phyloP scores from a whole-genome alignment of 768 basidiomycete species.

The Naematelia encephala region DNA sequence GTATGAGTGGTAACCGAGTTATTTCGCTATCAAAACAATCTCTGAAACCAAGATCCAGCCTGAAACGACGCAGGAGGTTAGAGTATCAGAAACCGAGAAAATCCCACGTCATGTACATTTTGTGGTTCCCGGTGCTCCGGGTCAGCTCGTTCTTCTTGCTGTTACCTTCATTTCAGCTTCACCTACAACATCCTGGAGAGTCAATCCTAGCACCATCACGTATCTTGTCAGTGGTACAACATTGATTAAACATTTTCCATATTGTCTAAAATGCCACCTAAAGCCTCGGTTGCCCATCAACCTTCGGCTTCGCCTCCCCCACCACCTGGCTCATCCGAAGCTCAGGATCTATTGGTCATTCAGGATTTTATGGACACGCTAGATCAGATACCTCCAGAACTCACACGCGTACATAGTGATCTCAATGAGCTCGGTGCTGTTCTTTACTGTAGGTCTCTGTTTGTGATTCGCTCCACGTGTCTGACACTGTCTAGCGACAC shows the following conservation, averaged over 20 bases:
- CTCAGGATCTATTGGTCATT: conserved; percentile 44
- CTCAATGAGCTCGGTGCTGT: conserved; percentile 98
- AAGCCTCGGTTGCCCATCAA: conserved; percentile 13
- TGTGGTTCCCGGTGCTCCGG: not conserved
- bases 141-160: not conserved
- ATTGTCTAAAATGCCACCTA: conserved; percentile 24
- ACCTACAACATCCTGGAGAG: not conserved
- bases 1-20: no score
- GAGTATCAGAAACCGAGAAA: not conserved
- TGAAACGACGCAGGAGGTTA: no score
- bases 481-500: conserved; percentile 60
- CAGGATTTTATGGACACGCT: conserved; percentile 63
- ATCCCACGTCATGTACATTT: not conserved
- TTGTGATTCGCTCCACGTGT: not conserved
- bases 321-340: conserved; percentile 20
- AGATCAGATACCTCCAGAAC: conserved; percentile 87
- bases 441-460: conserved; percentile 54
- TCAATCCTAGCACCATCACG: no score
- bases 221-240: not conserved
- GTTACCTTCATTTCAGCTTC: not conserved
- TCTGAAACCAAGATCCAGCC: no score
- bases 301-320: conserved; percentile 30
- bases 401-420: conserved; percentile 91
- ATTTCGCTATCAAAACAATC: no score
- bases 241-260: no score